A percentile compares a stretch with the other conserved stretches of the same genome.
These are phyloP conservation scores for Eutrema salsugineum DNA, from an alignment of 441 rosid species.

Conservation along the genomic window DNA sequence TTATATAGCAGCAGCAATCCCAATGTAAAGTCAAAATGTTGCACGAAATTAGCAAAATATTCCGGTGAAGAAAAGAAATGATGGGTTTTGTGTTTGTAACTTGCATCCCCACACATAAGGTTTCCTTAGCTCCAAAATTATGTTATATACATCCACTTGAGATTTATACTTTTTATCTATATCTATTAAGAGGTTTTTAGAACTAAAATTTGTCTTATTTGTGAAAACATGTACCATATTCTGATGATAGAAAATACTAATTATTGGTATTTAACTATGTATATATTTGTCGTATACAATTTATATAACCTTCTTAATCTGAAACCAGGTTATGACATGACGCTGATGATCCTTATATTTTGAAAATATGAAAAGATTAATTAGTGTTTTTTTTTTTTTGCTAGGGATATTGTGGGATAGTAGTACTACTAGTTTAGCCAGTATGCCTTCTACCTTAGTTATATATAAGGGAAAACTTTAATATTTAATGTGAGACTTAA, in stretches of 20 bases:
- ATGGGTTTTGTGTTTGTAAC: constrained; percentile 20
- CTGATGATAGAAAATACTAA: not conserved
- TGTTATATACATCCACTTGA: constrained; percentile 17
- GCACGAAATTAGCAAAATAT: constrained; percentile 34
- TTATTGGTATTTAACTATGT: too few species aligned
- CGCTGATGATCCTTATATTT: not conserved
- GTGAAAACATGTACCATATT: not conserved
- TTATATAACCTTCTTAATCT: not conserved
- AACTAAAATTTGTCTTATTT: not conserved
- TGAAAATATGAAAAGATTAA: not conserved
- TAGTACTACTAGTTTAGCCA: not conserved
- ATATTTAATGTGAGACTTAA: not conserved
- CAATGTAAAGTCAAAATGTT: constrained; percentile 25
- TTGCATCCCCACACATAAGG: constrained; percentile 28
- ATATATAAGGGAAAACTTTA: not conserved
- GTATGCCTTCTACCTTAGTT: not conserved
- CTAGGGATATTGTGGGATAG: not conserved
- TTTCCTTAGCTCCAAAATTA: constrained; percentile 9
- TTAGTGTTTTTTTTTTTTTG: not conserved
- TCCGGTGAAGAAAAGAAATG: constrained; percentile 18
- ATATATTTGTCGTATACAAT: not conserved
- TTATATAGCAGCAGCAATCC: constrained; percentile 21
- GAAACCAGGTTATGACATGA: not conserved
- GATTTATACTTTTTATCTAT: not conserved
- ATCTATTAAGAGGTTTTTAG: not conserved